A percentile compares a stretch with the other conserved stretches of the same genome.
These are phyloP conservation scores for Claviceps citrina DNA, from an alignment of 2,329 filamentous ascomycete genomes.

Conservation along the genomic window DNA sequence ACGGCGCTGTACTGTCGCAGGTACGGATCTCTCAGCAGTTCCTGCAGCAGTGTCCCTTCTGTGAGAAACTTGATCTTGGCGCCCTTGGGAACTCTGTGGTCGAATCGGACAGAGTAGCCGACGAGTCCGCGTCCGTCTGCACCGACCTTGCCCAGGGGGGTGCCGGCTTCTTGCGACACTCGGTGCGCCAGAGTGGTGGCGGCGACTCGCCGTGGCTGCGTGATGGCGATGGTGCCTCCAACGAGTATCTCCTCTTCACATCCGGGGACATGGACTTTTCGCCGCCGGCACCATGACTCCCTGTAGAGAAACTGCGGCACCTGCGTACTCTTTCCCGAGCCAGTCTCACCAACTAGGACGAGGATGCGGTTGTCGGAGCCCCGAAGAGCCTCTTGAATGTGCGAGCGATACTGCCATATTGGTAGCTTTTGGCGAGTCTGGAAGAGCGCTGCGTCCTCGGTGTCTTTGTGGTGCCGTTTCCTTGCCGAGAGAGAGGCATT, in stretches of 20 bases:
- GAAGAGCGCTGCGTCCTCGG: conserved; percentile 20
- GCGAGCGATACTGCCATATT: conserved; percentile 59
- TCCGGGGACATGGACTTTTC: conserved; percentile 33
- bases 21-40: conserved; percentile 72
- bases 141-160: conserved; percentile 29
- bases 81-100: conserved; percentile 68
- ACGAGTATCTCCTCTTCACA: conserved; percentile 32
- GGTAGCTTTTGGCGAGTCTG: conserved; percentile 53
- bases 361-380: conserved; percentile 50
- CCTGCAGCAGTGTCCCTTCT: conserved; percentile 90
- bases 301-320: conserved; percentile 74
- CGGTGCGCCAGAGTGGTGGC: conserved; percentile 81
- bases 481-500: neutral
- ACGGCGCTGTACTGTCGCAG: conserved; percentile 77
- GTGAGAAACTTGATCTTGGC: conserved; percentile 87
- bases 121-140: conserved; percentile 41
- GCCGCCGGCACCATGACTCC: conserved; percentile 63
- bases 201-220: conserved; percentile 83
- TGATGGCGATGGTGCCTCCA: conserved; percentile 78
- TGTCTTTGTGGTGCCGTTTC: conserved; percentile 7
- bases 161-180: conserved; percentile 62
- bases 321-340: conserved; percentile 93
- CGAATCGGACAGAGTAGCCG: conserved; percentile 90
- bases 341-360: conserved; percentile 81
- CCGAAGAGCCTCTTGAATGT: conserved; percentile 50